phyloP scores from a whole-genome alignment of 2,329 filamentous ascomycete species.

The Endothia cerciana region DNA sequence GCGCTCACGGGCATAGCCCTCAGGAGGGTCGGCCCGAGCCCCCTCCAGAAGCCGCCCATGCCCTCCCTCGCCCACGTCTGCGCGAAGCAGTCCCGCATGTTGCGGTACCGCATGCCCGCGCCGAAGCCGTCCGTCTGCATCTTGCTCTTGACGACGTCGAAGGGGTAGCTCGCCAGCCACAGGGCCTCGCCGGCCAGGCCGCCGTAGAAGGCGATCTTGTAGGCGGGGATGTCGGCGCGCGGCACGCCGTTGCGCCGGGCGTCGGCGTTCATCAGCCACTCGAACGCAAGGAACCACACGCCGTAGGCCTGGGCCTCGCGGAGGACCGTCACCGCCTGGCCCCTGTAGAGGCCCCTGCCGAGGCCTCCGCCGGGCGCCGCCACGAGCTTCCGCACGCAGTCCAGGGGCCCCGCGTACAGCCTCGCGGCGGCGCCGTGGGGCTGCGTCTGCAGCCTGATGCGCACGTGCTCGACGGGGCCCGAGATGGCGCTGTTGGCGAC shows the following conservation, averaged over 20 bases:
- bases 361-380: constrained; percentile 65
- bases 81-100: constrained; percentile 87
- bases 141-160: constrained; percentile 98
- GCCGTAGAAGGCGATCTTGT: constrained; percentile 90
- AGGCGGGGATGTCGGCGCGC: constrained; percentile 76
- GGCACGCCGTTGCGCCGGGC: constrained; percentile 75
- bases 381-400: constrained; percentile 86
- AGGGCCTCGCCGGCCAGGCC: constrained; percentile 91
- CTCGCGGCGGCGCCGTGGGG: constrained; percentile 73
- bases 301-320: constrained; percentile 96
- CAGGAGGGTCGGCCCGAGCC: constrained; percentile 84
- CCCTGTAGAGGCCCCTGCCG: constrained; percentile 79
- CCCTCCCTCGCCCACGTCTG: constrained; percentile 82
- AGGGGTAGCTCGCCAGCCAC: constrained; percentile 91
- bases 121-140: constrained; percentile 98
- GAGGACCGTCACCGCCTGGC: constrained; percentile 80
- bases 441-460: constrained; percentile 94
- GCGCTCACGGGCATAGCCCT: constrained; percentile 97
- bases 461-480: constrained; percentile 92
- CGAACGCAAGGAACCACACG: constrained; percentile 91
- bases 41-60: constrained; percentile 88
- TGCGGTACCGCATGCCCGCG: constrained; percentile 68
- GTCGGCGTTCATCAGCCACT: constrained; percentile 94
- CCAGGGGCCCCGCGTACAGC: constrained; percentile 82
- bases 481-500: constrained; percentile 88